Evolutionary conservation across 768 basidiomycete species (phyloP), one percentile per base, ranked within the genome.

Genomic region (Neoboletus brunneissimus): DNA sequence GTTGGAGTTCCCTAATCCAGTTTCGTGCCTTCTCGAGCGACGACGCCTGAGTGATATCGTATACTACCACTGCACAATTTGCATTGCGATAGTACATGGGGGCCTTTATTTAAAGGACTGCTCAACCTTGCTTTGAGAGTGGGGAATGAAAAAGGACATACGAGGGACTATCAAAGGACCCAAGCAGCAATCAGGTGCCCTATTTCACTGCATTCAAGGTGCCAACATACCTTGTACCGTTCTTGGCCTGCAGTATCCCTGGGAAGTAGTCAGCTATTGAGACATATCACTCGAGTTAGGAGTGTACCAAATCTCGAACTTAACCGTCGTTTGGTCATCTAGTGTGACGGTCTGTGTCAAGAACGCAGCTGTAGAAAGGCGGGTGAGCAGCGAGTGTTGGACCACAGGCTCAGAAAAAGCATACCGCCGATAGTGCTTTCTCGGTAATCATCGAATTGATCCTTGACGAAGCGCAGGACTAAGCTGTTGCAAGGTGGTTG

Each of bases 241-340:
- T 96, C 94, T 76, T 96, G 94, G 32, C 94, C 94, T 41, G 94
- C 94, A 38, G 94, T 96, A 75, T 96, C 94, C 94, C 94, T 94
- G 23, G 58, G 29, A 23, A 16, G 35, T 18, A 31, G 9, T 56
- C 54, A 43, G 45, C 54, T 43, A 48, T 34, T 3, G 25, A 34
- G 44, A 44, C 23, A 4, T 12, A 22, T 13, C 12, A 38, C 23
- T 22, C 23, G 6, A 25, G 20, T 20, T 22, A n/a, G 1, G 10
- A 34, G 70, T 83, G 27, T 68, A 94, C 95, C 94, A 96, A 69
- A 96, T 96, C 78, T 98, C 96, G 69, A 99, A 98, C 80, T 98
- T 98, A 68, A 99, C 91, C 23, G 87, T 87, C 23, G 90, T 90
- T 60, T 87, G 85, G 69, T 94, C 89, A 48, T 94, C 89, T 40